These are phyloP conservation scores for Penicillium polonicum DNA, from an alignment of 2,329 filamentous ascomycete genomes.

Conservation along the genomic window DNA sequence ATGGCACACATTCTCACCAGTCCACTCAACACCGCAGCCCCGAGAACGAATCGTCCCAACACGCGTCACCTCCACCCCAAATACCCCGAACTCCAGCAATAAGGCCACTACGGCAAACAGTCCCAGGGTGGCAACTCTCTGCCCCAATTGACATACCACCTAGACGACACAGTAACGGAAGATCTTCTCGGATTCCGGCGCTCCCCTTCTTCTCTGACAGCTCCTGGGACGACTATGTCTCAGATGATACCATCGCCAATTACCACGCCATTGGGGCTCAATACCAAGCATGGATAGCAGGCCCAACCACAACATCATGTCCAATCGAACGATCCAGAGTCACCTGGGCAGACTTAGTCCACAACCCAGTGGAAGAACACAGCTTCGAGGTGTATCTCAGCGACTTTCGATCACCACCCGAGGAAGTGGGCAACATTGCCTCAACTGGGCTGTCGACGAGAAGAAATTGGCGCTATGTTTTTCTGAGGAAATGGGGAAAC, in stretches of 20 bases:
- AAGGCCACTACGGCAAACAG: background rate
- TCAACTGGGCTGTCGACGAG: background rate
- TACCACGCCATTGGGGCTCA: background rate
- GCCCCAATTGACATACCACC: background rate
- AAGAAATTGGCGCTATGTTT: background rate
- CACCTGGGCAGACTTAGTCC: background rate
- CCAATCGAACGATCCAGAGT: background rate
- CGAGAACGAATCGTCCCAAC: background rate
- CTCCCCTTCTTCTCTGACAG: background rate
- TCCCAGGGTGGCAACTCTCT: background rate
- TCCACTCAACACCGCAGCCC: background rate
- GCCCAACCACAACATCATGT: background rate
- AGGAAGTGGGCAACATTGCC: background rate
- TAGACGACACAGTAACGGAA: background rate
- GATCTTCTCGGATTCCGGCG: background rate
- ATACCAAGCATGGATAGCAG: conserved; percentile 1
- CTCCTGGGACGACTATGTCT: background rate
- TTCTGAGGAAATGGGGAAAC: background rate
- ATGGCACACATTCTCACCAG: background rate
- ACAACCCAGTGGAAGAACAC: background rate
- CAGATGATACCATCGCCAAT: background rate
- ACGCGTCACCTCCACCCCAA: background rate
- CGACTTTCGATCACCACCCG: background rate
- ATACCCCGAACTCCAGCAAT: background rate
- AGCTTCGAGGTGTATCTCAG: background rate